These are phyloP conservation scores for Mucor ambiguus DNA, from an alignment of 371 early-diverging fungal genomes.

Conservation along the genomic window DNA sequence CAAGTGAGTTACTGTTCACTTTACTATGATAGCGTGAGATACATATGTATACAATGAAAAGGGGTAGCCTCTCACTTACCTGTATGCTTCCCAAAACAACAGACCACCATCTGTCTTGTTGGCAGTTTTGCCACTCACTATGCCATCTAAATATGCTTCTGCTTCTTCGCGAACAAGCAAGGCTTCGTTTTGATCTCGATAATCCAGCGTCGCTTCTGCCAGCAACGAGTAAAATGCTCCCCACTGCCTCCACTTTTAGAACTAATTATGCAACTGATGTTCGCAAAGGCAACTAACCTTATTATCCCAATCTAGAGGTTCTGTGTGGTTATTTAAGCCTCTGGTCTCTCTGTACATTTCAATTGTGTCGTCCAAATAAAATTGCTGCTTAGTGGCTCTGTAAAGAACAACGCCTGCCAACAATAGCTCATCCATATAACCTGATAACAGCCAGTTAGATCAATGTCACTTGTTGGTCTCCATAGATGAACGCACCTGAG, in stretches of 20 bases:
- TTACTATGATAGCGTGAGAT: slow-evolving; percentile 5
- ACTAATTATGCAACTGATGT: neutral
- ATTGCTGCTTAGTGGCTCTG: slow-evolving; percentile 36
- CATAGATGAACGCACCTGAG: slow-evolving; percentile 18
- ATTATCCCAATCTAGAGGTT: slow-evolving; percentile 36
- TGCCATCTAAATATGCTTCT: slow-evolving; percentile 36
- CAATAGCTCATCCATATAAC: slow-evolving; percentile 49
- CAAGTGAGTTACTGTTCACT: slow-evolving; percentile 22
- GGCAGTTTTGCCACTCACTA: slow-evolving; percentile 17
- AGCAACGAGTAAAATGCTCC: slow-evolving; percentile 44
- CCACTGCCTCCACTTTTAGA: slow-evolving; percentile 13
- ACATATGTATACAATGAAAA: too few species aligned
- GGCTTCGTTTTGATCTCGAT: neutral
- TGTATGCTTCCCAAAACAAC: slow-evolving; percentile 43
- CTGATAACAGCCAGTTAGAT: neutral
- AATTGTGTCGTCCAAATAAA: slow-evolving; percentile 34
- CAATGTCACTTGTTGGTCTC: neutral
- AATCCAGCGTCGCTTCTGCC: slow-evolving; percentile 24
- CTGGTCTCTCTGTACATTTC: slow-evolving; percentile 24
- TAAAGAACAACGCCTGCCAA: slow-evolving; percentile 55
- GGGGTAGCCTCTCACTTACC: slow-evolving; percentile 8
- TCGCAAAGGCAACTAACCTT: slow-evolving; percentile 8
- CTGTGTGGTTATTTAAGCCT: slow-evolving; percentile 10
- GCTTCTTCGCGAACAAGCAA: slow-evolving; percentile 23
- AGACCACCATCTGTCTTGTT: slow-evolving; percentile 45